Percentiles rank a stretch among this genome's conserved stretches.
Evolutionary conservation across 108 stramenopile genomes (phyloP).

Genomic region (Cyclostephanos invisitatus): DNA sequence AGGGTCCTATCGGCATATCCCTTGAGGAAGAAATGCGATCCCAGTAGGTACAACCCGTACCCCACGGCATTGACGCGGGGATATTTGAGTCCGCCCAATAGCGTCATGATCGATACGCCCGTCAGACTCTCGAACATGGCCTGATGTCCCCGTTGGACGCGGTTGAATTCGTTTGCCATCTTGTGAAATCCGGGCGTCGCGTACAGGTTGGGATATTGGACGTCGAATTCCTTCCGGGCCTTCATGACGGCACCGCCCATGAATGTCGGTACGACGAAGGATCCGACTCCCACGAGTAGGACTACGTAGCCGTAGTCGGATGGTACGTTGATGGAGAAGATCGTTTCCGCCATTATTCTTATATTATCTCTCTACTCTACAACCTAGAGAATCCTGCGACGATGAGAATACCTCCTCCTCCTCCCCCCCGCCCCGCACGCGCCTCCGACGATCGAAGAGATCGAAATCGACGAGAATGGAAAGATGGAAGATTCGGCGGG

Average conservation of each 20-base stretch:
- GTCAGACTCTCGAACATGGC: constrained; percentile 59
- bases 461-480: too few relatives aligned
- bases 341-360: not conserved
- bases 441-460: too few relatives aligned
- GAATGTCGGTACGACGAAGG: constrained; percentile 44
- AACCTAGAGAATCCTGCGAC: too few relatives aligned
- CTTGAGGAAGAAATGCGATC: constrained; percentile 54
- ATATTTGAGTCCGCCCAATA: constrained; percentile 83
- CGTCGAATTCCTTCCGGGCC: constrained; percentile 62
- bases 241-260: constrained; percentile 62
- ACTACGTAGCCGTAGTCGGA: not conserved
- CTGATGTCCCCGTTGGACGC: constrained; percentile 90
- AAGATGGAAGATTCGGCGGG: too few relatives aligned
- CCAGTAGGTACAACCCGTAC: constrained; percentile 53
- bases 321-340: not conserved
- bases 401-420: too few relatives aligned
- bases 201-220: constrained; percentile 85
- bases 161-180: constrained; percentile 87
- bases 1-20: constrained; percentile 71
- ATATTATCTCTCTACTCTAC: not conserved
- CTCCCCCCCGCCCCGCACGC: too few relatives aligned
- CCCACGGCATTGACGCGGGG: constrained; percentile 52
- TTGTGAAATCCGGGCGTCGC: constrained; percentile 68
- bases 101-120: constrained; percentile 48
- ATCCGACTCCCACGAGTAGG: not conserved